Conservation (phyloP, 2,329 filamentous ascomycete species). For the Chalaropsis ovoidea region DNA sequence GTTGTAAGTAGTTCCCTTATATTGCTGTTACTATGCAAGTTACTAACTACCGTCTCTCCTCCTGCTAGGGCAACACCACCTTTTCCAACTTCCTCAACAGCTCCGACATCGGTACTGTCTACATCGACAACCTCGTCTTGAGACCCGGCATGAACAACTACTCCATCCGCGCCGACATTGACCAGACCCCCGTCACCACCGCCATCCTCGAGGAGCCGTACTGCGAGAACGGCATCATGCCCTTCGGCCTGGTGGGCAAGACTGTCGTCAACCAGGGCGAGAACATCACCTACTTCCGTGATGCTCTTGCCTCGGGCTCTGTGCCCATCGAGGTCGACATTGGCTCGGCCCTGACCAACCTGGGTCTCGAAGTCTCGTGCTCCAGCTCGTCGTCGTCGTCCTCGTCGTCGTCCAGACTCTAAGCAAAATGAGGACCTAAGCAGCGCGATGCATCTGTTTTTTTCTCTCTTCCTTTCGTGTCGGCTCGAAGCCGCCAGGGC, state of each 20-base stretch:
- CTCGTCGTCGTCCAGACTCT: slow-evolving; percentile 13
- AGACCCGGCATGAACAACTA: slow-evolving; percentile 49
- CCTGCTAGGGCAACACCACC: slow-evolving; percentile 48
- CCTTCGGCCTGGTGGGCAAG: slow-evolving; percentile 46
- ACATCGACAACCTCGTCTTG: slow-evolving; percentile 49
- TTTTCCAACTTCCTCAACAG: slow-evolving; percentile 49
- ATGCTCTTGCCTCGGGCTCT: slow-evolving; percentile 43
- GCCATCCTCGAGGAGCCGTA: slow-evolving; percentile 37
- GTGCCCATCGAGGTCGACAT: slow-evolving; percentile 46
- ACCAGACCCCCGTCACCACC: slow-evolving; percentile 41
- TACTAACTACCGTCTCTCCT: slow-evolving; percentile 15
- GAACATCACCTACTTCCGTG: slow-evolving; percentile 46
- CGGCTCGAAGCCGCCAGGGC: slow-evolving; percentile 9
- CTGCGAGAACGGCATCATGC: slow-evolving; percentile 46
- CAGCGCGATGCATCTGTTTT: background rate
- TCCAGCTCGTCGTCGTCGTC: slow-evolving; percentile 15
- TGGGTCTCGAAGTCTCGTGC: slow-evolving; percentile 29
- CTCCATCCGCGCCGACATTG: slow-evolving; percentile 44
- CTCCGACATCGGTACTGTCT: slow-evolving; percentile 44
- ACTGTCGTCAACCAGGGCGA: slow-evolving; percentile 43
- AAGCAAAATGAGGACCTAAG: background rate
- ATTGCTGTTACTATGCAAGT: background rate
- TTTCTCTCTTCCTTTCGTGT: background rate
- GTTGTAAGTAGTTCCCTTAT: slow-evolving; percentile 40
- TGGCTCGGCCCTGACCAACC: slow-evolving; percentile 35